Base-by-base conservation (phyloP, 2,329 filamentous ascomycete genomes). In the Huntiella abstrusa region DNA sequence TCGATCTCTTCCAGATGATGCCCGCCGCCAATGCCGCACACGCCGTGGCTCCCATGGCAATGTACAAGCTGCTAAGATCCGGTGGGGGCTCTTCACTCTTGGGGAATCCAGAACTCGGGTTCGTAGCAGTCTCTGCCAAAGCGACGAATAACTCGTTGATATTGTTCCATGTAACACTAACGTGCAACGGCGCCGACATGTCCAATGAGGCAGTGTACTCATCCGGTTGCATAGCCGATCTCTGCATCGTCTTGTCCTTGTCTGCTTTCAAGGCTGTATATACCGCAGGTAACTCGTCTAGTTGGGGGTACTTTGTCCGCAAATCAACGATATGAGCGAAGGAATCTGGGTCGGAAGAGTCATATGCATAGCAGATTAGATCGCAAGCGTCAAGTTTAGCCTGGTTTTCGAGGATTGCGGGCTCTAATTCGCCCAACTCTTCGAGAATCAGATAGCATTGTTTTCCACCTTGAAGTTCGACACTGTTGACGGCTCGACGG, bases 361-460 rank as follows among this genome's bases (percentile, higher is more conserved):
- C 91, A 63, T 96, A 98, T 1, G 85, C 80, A 62, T 93, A 96
- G 62, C 88, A 93, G 40, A 98, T 73, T 17, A 98, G 71, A 60
- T 98, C 91, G 61, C 88, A 96, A 4, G 86, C 79, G 56, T 94
- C 85, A 11, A 98, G 70, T 61, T 92, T 94, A 39, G 77, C 74
- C 56, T 80, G 77, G 57, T 98, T 98, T 48, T 96, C 91, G 3
- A 98, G 68, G 46, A 96, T 86, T 10, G 91, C 91, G 0, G 85
- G 82, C 60, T 96, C 91, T n/a, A 94, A 69, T 61, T 96, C 86
- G 33, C 91, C 91, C 1, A 96, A 77, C 62, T 98, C 91, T 57
- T 94, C 84, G 17, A 96, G 69, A 49, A 98, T 96, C 33, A 98
- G 70, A 58, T 98, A 96, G 60, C 87, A 93, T 62, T 98, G 91